These are phyloP conservation scores for Amesomyces nigricolor DNA, from an alignment of 2,329 filamentous ascomycete genomes.

Conservation along the genomic window DNA sequence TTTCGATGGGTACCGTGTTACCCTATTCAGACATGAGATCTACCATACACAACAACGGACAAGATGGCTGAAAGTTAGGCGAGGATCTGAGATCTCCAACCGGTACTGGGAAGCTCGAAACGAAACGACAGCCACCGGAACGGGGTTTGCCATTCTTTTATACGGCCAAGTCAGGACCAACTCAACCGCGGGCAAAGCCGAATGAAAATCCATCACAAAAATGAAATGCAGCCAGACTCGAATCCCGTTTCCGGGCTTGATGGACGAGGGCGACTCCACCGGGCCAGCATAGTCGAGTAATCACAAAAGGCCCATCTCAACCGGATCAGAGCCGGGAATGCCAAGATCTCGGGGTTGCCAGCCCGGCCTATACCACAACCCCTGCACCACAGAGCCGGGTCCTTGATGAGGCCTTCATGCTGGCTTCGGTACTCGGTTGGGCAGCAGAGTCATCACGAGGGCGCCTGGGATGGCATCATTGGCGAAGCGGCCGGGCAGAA, in stretches of 20 bases:
- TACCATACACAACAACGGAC: background rate
- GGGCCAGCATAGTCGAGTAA: background rate
- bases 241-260: slow-evolving; percentile 8
- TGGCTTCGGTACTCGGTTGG: background rate
- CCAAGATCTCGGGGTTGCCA: background rate
- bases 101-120: no score
- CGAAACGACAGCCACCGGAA: no score
- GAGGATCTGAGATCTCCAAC: background rate
- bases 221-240: background rate
- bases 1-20: background rate
- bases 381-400: no score
- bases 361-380: background rate
- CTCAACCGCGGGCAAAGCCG: background rate
- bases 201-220: background rate
- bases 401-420: background rate
- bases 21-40: background rate
- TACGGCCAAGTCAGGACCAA: background rate
- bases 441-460: no score
- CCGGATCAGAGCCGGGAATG: background rate
- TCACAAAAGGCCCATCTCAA: background rate
- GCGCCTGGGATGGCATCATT: no score
- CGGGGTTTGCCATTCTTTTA: background rate
- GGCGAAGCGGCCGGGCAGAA: background rate
- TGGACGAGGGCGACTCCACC: background rate
- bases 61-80: background rate